A percentile compares a stretch with the other conserved stretches of the same genome.
These are phyloP conservation scores for Sporisorium sorghi DNA, from an alignment of 1,284 basidiomycete genomes.

Conservation along the genomic window DNA sequence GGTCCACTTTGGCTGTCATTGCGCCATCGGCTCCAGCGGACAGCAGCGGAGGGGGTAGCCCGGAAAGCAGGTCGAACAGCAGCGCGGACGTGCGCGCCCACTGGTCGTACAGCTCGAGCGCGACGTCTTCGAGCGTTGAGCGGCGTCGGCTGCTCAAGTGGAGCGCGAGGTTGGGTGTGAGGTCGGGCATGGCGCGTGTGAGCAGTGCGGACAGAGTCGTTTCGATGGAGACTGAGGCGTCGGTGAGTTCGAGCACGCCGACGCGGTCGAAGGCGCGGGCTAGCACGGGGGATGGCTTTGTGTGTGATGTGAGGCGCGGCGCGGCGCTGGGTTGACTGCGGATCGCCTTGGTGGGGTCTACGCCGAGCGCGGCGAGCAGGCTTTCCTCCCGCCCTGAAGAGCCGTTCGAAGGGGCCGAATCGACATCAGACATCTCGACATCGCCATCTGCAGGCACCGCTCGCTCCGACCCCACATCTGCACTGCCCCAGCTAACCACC, in stretches of 20 bases:
- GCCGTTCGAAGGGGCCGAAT: neutral
- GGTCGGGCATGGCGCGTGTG: constrained; percentile 19
- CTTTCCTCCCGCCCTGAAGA: neutral
- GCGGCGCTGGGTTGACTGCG: neutral
- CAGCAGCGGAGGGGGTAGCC: neutral
- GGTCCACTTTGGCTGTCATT: constrained; percentile 6
- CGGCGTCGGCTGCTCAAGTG: constrained; percentile 14
- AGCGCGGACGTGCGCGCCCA: constrained; percentile 28
- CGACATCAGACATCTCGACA: constrained; percentile 26
- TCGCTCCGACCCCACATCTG: neutral
- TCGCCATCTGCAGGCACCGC: constrained; percentile 5
- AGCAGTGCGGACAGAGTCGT: constrained; percentile 14
- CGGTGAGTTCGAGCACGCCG: constrained; percentile 32
- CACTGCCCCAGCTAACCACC: constrained; percentile 31
- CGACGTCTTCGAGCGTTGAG: constrained; percentile 28
- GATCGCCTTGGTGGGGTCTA: constrained; percentile 2
- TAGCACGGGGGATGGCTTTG: constrained; percentile 4
- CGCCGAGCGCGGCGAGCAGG: constrained; percentile 16
- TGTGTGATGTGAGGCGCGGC: neutral
- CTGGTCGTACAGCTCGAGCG: constrained; percentile 14
- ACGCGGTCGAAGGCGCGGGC: constrained; percentile 25
- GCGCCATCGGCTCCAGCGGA: neutral
- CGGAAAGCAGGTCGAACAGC: constrained; percentile 19
- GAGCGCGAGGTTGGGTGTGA: constrained; percentile 20
- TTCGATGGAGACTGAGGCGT: constrained; percentile 37